These are phyloP conservation scores for Cyclanthera cordifolia DNA, from an alignment of 306 rosid species.

Conservation along the genomic window DNA sequence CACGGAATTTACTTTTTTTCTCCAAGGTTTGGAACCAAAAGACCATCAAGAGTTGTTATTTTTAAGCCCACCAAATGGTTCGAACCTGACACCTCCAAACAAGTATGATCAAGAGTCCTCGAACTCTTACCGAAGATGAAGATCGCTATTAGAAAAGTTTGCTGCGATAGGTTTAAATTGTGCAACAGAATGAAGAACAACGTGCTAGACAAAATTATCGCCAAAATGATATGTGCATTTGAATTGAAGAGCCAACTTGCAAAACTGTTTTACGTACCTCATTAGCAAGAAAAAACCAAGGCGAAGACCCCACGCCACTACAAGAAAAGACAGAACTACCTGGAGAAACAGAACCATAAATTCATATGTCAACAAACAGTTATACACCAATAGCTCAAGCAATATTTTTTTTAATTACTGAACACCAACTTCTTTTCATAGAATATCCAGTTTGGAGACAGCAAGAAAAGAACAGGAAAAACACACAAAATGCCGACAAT, in stretches of 20 bases:
- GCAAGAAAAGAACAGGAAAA: neutral
- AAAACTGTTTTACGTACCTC: constrained; percentile 32
- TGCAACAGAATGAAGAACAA: no score
- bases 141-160: no score
- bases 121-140: no score
- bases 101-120: no score
- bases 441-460: neutral
- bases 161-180: no score
- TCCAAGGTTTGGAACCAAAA: no score
- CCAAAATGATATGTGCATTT: neutral
- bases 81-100: no score
- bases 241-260: neutral
- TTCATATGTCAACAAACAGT: constrained; percentile 4
- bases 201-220: neutral
- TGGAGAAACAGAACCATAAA: constrained; percentile 24
- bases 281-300: constrained; percentile 54
- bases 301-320: constrained; percentile 83
- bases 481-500: neutral
- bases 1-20: neutral
- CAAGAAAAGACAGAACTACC: constrained; percentile 63
- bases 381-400: neutral
- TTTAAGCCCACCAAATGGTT: no score
- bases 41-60: no score
- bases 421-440: neutral
- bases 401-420: neutral